Evolutionary conservation across 768 basidiomycete species (phyloP).

Genomic region (Clitopilus hobsonii): DNA sequence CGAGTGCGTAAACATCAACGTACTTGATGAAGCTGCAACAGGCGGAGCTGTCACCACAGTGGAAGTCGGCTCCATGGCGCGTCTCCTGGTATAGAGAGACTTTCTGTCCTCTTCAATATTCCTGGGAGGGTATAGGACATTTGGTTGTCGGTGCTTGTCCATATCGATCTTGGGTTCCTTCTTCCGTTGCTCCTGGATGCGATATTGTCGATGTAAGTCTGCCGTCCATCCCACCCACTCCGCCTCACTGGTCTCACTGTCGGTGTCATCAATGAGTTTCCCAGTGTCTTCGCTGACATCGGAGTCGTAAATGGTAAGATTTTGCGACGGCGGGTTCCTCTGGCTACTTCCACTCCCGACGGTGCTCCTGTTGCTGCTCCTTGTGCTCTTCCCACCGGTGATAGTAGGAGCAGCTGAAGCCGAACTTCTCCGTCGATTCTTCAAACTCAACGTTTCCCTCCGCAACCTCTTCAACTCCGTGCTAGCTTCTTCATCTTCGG

Average conservation of each 20-base stretch:
- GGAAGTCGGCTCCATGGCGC: constrained; percentile 24
- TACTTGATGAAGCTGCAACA: neutral
- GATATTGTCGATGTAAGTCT: constrained; percentile 39
- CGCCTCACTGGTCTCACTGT: constrained; percentile 44
- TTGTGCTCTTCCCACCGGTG: constrained; percentile 7
- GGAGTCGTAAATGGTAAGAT: constrained; percentile 11
- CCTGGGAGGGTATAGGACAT: constrained; percentile 9
- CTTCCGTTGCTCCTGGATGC: constrained; percentile 13
- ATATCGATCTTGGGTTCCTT: constrained; percentile 9
- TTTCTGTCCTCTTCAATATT: constrained; percentile 14
- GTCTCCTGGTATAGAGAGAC: constrained; percentile 14
- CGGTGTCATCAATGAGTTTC: constrained; percentile 26
- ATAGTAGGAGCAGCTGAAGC: constrained; percentile 11
- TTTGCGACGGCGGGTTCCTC: neutral
- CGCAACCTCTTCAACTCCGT: constrained; percentile 7
- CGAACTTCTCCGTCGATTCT: constrained; percentile 13
- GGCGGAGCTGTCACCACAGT: constrained; percentile 18
- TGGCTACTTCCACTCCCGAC: constrained; percentile 10
- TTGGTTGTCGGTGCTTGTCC: constrained; percentile 2
- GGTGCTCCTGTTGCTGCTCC: constrained; percentile 3
- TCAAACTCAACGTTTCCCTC: constrained; percentile 12
- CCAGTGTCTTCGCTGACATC: constrained; percentile 17
- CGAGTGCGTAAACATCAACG: neutral
- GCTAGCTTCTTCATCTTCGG: constrained; percentile 9
- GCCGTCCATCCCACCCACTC: constrained; percentile 70